Evolutionary conservation across 257 asterid species (phyloP).

Genomic region (Rhazya stricta): DNA sequence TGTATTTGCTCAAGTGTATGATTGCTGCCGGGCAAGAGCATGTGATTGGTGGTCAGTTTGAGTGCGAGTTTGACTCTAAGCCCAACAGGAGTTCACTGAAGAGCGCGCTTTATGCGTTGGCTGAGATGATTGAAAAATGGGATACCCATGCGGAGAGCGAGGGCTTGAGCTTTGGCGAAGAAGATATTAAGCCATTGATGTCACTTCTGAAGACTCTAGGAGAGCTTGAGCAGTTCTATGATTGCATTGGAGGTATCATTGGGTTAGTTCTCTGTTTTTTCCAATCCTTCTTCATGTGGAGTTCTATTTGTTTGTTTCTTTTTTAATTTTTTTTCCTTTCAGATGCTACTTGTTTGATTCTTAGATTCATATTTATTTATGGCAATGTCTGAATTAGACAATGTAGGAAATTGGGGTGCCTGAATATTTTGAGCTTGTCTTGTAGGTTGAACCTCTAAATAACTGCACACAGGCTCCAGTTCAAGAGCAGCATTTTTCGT

Average conservation of each 20-base stretch:
- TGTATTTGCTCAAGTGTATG: constrained; percentile 74
- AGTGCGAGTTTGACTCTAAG: constrained; percentile 28
- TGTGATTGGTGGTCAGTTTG: constrained; percentile 43
- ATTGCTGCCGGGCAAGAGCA: constrained; percentile 89
- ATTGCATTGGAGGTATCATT: constrained; percentile 90
- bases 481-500: not conserved
- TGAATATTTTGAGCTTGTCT: not conserved
- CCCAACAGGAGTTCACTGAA: constrained; percentile 41
- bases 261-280: constrained; percentile 55
- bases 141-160: constrained; percentile 40
- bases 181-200: constrained; percentile 48
- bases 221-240: constrained; percentile 81
- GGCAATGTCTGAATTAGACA: not conserved
- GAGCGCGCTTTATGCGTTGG: constrained; percentile 72
- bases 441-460: not conserved
- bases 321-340: too few species aligned
- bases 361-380: not conserved
- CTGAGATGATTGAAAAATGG: constrained; percentile 81
- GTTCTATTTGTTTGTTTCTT: not conserved
- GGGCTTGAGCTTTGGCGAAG: constrained; percentile 29
- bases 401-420: not conserved
- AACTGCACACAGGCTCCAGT: too few species aligned
- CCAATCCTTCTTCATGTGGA: not conserved
- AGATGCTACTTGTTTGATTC: not conserved
- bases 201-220: constrained; percentile 70